Evolutionary conservation across 306 rosid genomes (phyloP).

Genomic region (Ziziphus jujuba): DNA sequence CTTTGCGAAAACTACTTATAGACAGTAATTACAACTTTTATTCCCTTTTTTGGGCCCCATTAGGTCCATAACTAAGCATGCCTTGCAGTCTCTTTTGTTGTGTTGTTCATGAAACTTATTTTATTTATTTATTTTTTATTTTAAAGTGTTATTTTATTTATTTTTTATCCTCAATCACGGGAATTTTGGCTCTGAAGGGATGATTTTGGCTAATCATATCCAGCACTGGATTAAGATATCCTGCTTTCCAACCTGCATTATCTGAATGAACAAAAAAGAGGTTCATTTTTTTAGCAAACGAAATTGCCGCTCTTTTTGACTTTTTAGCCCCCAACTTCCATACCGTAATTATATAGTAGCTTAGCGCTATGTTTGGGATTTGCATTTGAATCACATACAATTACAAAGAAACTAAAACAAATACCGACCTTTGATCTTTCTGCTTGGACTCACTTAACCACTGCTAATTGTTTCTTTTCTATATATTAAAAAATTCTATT

Average conservation of each 20-base stretch:
- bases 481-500: too few relatives aligned
- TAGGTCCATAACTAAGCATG: background rate
- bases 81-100: background rate
- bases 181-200: background rate
- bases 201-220: constrained; percentile 5
- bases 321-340: background rate
- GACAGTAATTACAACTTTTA: background rate
- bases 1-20: background rate
- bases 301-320: constrained; percentile 1
- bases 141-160: too few relatives aligned
- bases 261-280: background rate
- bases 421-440: too few relatives aligned
- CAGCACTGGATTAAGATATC: background rate
- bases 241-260: background rate
- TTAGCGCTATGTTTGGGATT: too few relatives aligned
- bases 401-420: too few relatives aligned
- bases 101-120: background rate
- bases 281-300: background rate
- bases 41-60: background rate
- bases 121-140: too few relatives aligned
- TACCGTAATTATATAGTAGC: too few relatives aligned
- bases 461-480: too few relatives aligned
- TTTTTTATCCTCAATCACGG: too few relatives aligned
- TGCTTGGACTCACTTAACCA: too few relatives aligned
- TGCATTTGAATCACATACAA: too few relatives aligned